Percentiles rank a stretch among this genome's conserved stretches.
Conservation (phyloP, 257 asterid species). For the Plantago ovata region DNA sequence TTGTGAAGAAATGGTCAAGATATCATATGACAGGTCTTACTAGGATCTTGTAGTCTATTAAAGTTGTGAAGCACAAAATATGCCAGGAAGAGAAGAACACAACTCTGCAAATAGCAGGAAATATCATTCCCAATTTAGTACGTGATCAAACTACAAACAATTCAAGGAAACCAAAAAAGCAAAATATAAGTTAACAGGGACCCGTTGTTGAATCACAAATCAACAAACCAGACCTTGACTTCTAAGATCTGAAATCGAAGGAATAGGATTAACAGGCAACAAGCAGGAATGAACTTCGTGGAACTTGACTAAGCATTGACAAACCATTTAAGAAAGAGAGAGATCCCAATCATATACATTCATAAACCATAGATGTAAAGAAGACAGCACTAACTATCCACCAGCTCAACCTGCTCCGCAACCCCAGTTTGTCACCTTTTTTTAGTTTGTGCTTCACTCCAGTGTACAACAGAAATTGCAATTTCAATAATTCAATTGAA, state of each 20-base stretch:
- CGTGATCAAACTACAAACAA: neutral
- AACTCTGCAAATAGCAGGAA: constrained; percentile 5
- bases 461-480: too few species aligned
- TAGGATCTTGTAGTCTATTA: constrained; percentile 2
- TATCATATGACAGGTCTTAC: constrained; percentile 11
- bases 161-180: neutral
- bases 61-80: constrained; percentile 13
- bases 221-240: constrained; percentile 2
- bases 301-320: too few species aligned
- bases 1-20: constrained; percentile 14
- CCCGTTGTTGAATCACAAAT: constrained; percentile 4
- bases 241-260: neutral
- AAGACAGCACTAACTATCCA: too few species aligned
- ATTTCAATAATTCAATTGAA: too few species aligned
- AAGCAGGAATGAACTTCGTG: neutral
- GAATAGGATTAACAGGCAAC: neutral
- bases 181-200: constrained; percentile 9
- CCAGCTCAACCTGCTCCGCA: too few species aligned
- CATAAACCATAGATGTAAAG: too few species aligned
- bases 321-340: too few species aligned
- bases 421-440: too few species aligned
- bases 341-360: too few species aligned
- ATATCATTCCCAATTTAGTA: constrained; percentile 1
- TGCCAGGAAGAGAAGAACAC: neutral
- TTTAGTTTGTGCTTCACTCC: too few species aligned